Evolutionary conservation across 1,284 basidiomycete genomes (phyloP), one percentile per base, ranked within the genome.

Genomic region (Peniophora sp.): DNA sequence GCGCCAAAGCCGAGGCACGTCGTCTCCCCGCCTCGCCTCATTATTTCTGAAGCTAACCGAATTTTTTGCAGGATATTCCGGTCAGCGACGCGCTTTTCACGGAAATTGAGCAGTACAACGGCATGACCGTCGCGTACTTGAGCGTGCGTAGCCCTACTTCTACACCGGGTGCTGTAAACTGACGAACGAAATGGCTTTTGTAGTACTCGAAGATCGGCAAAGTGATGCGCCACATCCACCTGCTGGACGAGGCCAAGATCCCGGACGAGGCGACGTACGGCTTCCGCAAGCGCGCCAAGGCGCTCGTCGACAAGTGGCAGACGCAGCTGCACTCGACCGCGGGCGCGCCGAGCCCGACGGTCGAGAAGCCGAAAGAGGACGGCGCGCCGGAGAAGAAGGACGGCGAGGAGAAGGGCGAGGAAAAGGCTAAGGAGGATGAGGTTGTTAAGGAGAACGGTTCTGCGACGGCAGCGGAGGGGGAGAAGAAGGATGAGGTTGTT

Each of bases 141-240:
- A 74, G 76, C 51, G 88, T 89, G 58, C 43, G 43, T 22, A n/a
- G 8, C 20, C n/a, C 39, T 15, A 41, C 39, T 22, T 9, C 9
- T 22, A 9, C n/a, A 10, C 39, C 6, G n/a, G 9, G 20, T 10
- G 35, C 35, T 6, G 15, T 41, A 17, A 41, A n/a, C 37, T 39
- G 35, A 48, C 23, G 35, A 44, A 12, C 47, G 12, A 32, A n/a
- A 18, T 24, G 14, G 10, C 27, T 15, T 34, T 45, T 59, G 47
- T 64, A 92, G 82, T 88, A 85, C 73, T 95, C 95, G 55, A 97
- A 97, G 76, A 97, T 98, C 62, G 92, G 90, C 70, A 98, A 98
- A 71, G 95, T 99, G 48, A 95, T 97, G 90, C 90, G 93, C 63
- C 91, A 93, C 68, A 95, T 97, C 60, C 78, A 88, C 43, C 76